A percentile compares a stretch with the other conserved stretches of the same genome.
These are phyloP conservation scores for Pseudocercospora pini-densiflorae DNA, from an alignment of 2,329 filamentous ascomycete genomes.

Conservation along the genomic window DNA sequence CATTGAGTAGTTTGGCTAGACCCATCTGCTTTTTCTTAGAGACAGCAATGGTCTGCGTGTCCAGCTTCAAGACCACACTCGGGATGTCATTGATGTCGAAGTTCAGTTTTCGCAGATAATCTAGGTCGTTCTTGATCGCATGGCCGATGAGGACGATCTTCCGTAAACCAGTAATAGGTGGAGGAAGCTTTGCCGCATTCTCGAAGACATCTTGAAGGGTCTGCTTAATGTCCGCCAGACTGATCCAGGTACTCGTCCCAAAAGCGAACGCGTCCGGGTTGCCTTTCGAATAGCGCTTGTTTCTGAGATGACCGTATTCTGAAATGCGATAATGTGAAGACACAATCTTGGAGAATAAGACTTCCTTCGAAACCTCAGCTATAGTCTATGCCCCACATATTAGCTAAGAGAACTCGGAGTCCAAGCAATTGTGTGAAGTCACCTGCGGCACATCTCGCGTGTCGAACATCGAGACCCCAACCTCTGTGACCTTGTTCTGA, in stretches of 20 bases:
- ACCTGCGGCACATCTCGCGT: slow-evolving; percentile 52
- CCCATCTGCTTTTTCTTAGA: slow-evolving; percentile 56
- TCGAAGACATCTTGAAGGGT: slow-evolving; percentile 60
- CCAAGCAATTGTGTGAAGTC: not conserved
- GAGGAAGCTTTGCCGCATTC: slow-evolving; percentile 43
- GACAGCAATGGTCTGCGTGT: slow-evolving; percentile 72
- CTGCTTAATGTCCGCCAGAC: slow-evolving; percentile 44
- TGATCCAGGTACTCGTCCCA: slow-evolving; percentile 57
- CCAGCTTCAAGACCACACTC: slow-evolving; percentile 58
- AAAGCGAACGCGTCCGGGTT: slow-evolving; percentile 78
- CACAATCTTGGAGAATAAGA: slow-evolving; percentile 12
- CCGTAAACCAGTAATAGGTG: not conserved
- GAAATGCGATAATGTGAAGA: slow-evolving; percentile 71
- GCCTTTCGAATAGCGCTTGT: slow-evolving; percentile 70
- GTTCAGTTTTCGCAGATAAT: slow-evolving; percentile 67
- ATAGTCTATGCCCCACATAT: not conserved
- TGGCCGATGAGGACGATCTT: slow-evolving; percentile 86
- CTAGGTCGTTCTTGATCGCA: slow-evolving; percentile 68
- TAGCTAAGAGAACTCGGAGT: not conserved
- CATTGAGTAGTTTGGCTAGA: slow-evolving; percentile 59
- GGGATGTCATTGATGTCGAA: slow-evolving; percentile 61
- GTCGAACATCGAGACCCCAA: slow-evolving; percentile 83
- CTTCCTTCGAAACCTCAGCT: not conserved
- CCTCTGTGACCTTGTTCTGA: slow-evolving; percentile 74
- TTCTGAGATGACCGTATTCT: slow-evolving; percentile 70